Evolutionary conservation across 2,329 filamentous ascomycete genomes (phyloP).

Genomic region (Dryadomyces quercus-mongolicae): DNA sequence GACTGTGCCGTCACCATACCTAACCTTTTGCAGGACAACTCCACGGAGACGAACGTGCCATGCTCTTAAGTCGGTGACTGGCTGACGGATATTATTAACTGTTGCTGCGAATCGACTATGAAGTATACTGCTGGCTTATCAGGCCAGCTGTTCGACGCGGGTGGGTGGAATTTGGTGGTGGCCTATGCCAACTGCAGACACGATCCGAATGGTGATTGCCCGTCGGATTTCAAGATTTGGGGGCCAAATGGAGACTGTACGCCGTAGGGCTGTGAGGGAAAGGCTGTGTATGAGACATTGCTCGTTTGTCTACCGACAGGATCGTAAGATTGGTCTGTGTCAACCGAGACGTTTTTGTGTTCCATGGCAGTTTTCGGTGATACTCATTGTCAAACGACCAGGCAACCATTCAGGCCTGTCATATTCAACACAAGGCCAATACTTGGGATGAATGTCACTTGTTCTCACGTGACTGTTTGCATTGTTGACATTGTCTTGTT

Average conservation of each 20-base stretch:
- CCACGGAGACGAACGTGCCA: background rate
- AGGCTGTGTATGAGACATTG: background rate
- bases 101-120: constrained; percentile 3
- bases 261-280: background rate
- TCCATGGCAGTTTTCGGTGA: no score
- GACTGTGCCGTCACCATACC: background rate
- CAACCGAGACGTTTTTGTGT: no score
- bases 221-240: background rate
- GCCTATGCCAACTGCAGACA: constrained; percentile 7
- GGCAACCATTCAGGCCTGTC: no score
- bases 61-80: background rate
- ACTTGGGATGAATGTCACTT: no score
- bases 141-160: constrained; percentile 5
- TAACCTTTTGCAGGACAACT: background rate
- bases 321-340: background rate
- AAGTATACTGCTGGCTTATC: constrained; percentile 2
- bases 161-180: constrained; percentile 5
- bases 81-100: constrained; percentile 1
- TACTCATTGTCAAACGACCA: no score
- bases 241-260: constrained; percentile 4
- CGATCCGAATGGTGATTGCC: constrained; percentile 1
- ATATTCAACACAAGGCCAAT: no score
- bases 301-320: background rate
- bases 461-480: no score
- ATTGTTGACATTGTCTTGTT: no score